Conservation (phyloP, 148 eudicot genomes). For the Silene latifolia region DNA sequence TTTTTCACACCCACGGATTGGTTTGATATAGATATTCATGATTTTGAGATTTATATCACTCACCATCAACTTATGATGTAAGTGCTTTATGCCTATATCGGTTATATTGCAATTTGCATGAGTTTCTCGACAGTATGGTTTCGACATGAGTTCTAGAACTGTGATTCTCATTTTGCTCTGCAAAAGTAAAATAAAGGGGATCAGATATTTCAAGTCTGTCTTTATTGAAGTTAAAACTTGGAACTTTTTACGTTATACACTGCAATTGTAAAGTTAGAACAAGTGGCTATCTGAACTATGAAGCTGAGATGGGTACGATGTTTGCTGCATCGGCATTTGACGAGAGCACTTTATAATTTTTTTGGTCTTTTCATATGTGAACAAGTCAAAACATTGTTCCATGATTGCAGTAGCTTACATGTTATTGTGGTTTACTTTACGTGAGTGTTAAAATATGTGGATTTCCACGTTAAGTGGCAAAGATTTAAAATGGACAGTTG, state of each 20-base stretch:
- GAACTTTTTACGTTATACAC: neutral
- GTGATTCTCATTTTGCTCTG: neutral
- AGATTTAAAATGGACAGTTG: neutral
- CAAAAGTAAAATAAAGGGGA: neutral
- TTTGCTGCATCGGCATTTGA: neutral
- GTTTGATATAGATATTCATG: neutral
- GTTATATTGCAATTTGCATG: neutral
- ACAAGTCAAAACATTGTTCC: neutral
- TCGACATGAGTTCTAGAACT: neutral
- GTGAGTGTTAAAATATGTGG: neutral
- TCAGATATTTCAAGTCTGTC: too few relatives aligned
- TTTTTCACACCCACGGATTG: neutral
- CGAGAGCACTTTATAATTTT: neutral
- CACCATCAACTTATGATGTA: too few relatives aligned
- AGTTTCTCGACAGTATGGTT: neutral
- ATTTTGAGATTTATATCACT: too few relatives aligned
- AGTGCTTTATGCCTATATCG: neutral
- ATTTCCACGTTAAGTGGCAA: neutral
- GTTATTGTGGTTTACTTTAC: neutral
- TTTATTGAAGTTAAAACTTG: neutral
- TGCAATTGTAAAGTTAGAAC: neutral
- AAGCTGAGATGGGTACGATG: neutral
- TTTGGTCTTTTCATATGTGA: neutral
- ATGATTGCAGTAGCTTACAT: neutral
- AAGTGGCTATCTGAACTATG: neutral